phyloP scores from a whole-genome alignment of 2,329 filamentous ascomycete genomes.

The Parasarocladium wereldwijsianum region DNA sequence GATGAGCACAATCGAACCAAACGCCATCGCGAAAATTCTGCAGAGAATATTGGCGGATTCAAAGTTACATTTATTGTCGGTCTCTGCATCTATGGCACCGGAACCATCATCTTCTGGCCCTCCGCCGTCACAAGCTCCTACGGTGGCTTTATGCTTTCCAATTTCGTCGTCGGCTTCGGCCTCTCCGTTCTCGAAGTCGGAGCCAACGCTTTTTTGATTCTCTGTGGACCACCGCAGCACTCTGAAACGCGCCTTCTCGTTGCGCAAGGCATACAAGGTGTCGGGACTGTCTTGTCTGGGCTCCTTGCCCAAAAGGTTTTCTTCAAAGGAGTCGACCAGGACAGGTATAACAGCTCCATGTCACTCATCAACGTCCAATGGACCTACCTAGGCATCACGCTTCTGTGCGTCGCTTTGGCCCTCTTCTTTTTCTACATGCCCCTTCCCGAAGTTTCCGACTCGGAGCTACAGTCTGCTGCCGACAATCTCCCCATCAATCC shows the following conservation, averaged over 20 bases:
- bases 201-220: conserved; percentile 58
- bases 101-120: conserved; percentile 79
- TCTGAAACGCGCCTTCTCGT: conserved; percentile 62
- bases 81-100: conserved; percentile 57
- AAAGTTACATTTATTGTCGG: conserved; percentile 69
- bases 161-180: conserved; percentile 63
- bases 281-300: conserved; percentile 58
- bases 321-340: conserved; percentile 42
- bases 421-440: conserved; percentile 57
- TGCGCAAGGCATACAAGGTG: conserved; percentile 63
- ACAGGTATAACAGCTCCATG: conserved; percentile 14
- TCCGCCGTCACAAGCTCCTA: conserved; percentile 61
- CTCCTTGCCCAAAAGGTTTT: conserved; percentile 61
- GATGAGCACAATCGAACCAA: conserved; percentile 44
- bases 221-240: conserved; percentile 60
- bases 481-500: conserved; percentile 33
- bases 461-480: conserved; percentile 35
- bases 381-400: conserved; percentile 70
- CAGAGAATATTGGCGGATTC: conserved; percentile 48
- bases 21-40: conserved; percentile 19
- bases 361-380: conserved; percentile 65
- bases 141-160: conserved; percentile 60
- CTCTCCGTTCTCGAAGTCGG: conserved; percentile 66
- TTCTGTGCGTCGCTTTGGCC: conserved; percentile 57
- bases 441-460: conserved; percentile 43